Evolutionary conservation across 805 yeast genomes (phyloP).

Genomic region (Barnettozyma sp.): DNA sequence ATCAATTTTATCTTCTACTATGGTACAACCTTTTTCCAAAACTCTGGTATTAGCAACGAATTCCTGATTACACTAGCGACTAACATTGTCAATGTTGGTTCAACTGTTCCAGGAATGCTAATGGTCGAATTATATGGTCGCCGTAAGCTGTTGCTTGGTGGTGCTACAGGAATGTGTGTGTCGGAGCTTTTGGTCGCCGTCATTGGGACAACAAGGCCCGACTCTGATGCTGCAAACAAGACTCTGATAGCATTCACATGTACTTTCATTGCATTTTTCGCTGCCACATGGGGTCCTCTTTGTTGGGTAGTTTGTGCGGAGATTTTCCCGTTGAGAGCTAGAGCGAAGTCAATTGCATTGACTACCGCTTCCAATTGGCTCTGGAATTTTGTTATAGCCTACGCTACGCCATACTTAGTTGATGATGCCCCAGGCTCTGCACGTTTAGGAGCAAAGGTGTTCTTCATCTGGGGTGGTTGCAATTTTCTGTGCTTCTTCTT

Average conservation of each 20-base stretch:
- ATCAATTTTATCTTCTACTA: slow-evolving; percentile 67
- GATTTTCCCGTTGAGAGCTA: slow-evolving; percentile 62
- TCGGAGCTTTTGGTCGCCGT: slow-evolving; percentile 60
- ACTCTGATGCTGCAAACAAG: slow-evolving; percentile 33
- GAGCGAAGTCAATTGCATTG: slow-evolving; percentile 67
- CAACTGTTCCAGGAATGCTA: slow-evolving; percentile 50
- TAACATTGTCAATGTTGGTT: slow-evolving; percentile 39
- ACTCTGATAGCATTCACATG: slow-evolving; percentile 47
- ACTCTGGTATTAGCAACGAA: slow-evolving; percentile 43
- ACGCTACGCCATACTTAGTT: slow-evolving; percentile 66
- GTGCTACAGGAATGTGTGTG: slow-evolving; percentile 55
- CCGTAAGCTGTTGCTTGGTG: slow-evolving; percentile 51
- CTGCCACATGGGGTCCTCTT: slow-evolving; percentile 80
- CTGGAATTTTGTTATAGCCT: slow-evolving; percentile 71
- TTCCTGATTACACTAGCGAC: slow-evolving; percentile 37
- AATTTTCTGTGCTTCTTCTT: slow-evolving; percentile 48
- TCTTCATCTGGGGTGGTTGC: slow-evolving; percentile 74
- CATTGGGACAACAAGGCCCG: slow-evolving; percentile 27
- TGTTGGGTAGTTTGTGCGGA: slow-evolving; percentile 63
- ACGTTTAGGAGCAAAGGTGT: slow-evolving; percentile 56
- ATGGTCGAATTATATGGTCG: slow-evolving; percentile 59
- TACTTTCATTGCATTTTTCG: slow-evolving; percentile 66
- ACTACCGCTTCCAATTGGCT: slow-evolving; percentile 77
- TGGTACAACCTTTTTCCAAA: slow-evolving; percentile 54
- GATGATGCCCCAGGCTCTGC: slow-evolving; percentile 56